These are phyloP conservation scores for Trametes cingulata DNA, from an alignment of 768 basidiomycete species.

Conservation along the genomic window DNA sequence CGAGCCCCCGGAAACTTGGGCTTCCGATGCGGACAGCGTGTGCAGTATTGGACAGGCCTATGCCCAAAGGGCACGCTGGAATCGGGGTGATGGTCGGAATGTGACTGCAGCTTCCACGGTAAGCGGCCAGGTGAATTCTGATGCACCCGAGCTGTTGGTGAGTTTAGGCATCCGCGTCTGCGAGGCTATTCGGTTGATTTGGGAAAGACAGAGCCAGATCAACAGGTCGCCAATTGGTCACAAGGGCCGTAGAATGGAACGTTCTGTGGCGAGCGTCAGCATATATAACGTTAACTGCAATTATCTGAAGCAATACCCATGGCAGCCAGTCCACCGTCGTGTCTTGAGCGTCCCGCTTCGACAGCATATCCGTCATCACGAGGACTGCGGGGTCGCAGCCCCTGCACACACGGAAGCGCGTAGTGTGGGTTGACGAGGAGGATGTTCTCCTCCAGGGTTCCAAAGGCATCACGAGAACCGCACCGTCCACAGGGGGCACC, in stretches of 20 bases:
- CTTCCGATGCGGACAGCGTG: not conserved
- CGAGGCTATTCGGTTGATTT: not conserved
- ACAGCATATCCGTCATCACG: not conserved
- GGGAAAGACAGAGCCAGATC: not conserved
- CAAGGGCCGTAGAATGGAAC: not conserved
- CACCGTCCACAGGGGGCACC: not conserved
- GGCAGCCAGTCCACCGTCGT: too few species aligned
- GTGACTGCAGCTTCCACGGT: not conserved
- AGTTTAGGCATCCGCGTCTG: constrained; percentile 16
- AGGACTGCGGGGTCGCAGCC: not conserved
- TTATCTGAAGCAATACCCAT: too few species aligned
- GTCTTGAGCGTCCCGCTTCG: too few species aligned
- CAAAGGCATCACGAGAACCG: not conserved
- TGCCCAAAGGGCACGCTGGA: not conserved
- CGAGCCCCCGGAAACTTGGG: constrained; percentile 4
- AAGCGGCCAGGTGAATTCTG: not conserved
- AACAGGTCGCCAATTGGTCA: not conserved
- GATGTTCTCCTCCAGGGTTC: not conserved
- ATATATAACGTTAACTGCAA: not conserved
- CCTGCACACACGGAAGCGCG: not conserved
- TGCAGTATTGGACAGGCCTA: not conserved
- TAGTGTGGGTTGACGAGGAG: not conserved
- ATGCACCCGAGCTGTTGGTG: constrained; percentile 5
- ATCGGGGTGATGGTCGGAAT: not conserved
- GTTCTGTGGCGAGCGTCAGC: constrained; percentile 1